A percentile compares a stretch with the other conserved stretches of the same genome.
These are phyloP conservation scores for Aspergillus sp. DNA, from an alignment of 2,329 filamentous ascomycete genomes.

Conservation along the genomic window DNA sequence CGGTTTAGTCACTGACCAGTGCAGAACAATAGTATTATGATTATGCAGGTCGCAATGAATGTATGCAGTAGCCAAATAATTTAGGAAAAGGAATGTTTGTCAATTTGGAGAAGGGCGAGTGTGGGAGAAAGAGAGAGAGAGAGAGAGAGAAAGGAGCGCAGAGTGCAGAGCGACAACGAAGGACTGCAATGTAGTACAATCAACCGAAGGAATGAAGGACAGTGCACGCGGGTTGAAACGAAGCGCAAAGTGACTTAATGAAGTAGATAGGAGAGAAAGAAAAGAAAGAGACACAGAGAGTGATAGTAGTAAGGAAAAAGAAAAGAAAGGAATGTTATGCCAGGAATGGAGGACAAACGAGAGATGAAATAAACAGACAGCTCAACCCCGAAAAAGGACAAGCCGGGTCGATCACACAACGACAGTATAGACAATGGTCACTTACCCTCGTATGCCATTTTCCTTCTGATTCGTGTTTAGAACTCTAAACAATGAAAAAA, in stretches of 20 bases:
- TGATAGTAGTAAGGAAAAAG: slow-evolving; percentile 7
- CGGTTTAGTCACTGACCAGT: slow-evolving; percentile 13
- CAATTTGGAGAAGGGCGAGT: slow-evolving; percentile 1
- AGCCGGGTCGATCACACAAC: slow-evolving; percentile 18
- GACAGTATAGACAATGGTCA: slow-evolving; percentile 5
- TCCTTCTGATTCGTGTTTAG: slow-evolving; percentile 19
- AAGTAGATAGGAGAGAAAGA: slow-evolving; percentile 11
- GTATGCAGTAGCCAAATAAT: slow-evolving; percentile 4
- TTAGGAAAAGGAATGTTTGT: background rate
- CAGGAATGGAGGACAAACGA: slow-evolving; percentile 27
- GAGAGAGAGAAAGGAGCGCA: slow-evolving; percentile 1
- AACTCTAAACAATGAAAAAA: slow-evolving; percentile 13
- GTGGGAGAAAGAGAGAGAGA: background rate
- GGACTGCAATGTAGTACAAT: slow-evolving; percentile 8
- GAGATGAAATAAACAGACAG: slow-evolving; percentile 37
- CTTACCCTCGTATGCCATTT: slow-evolving; percentile 34
- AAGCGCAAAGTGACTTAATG: slow-evolving; percentile 4
- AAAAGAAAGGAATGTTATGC: slow-evolving; percentile 5
- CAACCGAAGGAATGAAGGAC: slow-evolving; percentile 17
- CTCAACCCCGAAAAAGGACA: slow-evolving; percentile 20
- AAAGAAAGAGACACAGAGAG: slow-evolving; percentile 10
- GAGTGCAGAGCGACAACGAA: slow-evolving; percentile 6
- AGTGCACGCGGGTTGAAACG: slow-evolving; percentile 5
- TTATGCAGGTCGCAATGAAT: background rate
- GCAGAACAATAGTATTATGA: slow-evolving; percentile 1